phyloP scores from a whole-genome alignment of 192 early-diverging fungal species.

The Linnemannia hyalina region DNA sequence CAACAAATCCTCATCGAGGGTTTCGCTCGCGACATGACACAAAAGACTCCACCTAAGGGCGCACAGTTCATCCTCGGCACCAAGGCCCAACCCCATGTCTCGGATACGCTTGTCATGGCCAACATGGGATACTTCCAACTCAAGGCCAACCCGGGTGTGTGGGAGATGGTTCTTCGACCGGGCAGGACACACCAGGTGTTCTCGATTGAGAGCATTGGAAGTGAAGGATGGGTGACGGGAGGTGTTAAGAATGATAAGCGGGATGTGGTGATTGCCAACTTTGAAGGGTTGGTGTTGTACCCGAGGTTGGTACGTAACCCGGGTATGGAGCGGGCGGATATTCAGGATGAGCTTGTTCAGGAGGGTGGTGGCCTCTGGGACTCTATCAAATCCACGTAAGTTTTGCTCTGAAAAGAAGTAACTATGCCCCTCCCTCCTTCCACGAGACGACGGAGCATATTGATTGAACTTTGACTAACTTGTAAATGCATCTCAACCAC shows the following conservation, averaged over 20 bases:
- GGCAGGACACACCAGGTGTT: conserved; percentile 89
- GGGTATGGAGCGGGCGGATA: conserved; percentile 76
- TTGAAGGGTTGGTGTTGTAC: conserved; percentile 87
- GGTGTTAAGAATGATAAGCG: conserved; percentile 62
- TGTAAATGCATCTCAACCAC: neutral
- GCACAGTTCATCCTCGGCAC: conserved; percentile 92
- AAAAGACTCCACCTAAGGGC: conserved; percentile 86
- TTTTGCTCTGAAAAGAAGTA: neutral
- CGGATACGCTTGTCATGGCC: conserved; percentile 98
- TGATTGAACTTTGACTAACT: neutral
- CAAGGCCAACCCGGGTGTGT: conserved; percentile 92
- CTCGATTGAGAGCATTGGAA: conserved; percentile 73
- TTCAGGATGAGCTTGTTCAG: conserved; percentile 35
- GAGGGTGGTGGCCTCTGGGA: conserved; percentile 67
- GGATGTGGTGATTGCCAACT: conserved; percentile 77
- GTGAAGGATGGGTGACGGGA: conserved; percentile 59
- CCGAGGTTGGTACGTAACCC: conserved; percentile 83
- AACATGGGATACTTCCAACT: conserved; percentile 98
- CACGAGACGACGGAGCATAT: neutral
- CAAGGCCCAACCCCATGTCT: conserved; percentile 65
- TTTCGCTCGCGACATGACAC: conserved; percentile 80
- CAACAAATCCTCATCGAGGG: conserved; percentile 92
- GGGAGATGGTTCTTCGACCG: conserved; percentile 82
- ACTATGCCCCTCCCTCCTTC: neutral
- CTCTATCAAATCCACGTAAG: conserved; percentile 71